Conservation (phyloP, 1,284 basidiomycete species). For the Sporisorium graminicola region DNA sequence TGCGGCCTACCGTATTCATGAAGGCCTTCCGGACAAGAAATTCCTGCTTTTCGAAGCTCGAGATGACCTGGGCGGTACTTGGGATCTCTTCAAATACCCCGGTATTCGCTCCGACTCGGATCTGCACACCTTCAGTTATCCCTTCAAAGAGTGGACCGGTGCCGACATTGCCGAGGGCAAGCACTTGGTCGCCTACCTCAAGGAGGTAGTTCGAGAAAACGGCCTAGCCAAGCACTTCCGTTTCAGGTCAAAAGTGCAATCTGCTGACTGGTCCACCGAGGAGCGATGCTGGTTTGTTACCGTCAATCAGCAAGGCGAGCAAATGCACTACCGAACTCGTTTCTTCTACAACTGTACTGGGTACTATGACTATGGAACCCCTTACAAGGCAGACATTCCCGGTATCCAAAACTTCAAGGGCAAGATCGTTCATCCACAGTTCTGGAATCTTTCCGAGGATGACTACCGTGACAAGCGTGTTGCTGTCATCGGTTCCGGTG, state of each 20-base stretch:
- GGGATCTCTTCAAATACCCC: constrained; percentile 64
- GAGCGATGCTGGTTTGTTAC: constrained; percentile 58
- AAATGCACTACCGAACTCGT: constrained; percentile 44
- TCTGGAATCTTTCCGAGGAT: constrained; percentile 55
- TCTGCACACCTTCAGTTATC: constrained; percentile 51
- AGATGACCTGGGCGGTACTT: constrained; percentile 60
- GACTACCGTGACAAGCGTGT: constrained; percentile 66
- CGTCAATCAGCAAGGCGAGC: constrained; percentile 33
- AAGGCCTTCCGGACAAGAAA: constrained; percentile 55
- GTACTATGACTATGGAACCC: constrained; percentile 65
- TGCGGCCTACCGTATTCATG: constrained; percentile 61
- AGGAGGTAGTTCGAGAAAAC: constrained; percentile 55
- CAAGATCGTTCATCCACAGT: constrained; percentile 64
- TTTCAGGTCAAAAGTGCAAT: constrained; percentile 52
- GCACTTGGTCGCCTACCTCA: constrained; percentile 61
- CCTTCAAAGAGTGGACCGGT: constrained; percentile 58
- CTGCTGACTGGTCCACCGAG: constrained; percentile 49
- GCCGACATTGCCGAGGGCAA: constrained; percentile 62
- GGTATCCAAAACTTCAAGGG: constrained; percentile 65
- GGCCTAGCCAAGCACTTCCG: constrained; percentile 58
- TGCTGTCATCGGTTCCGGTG: constrained; percentile 66
- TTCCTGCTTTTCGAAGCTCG: constrained; percentile 56
- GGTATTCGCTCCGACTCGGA: constrained; percentile 51
- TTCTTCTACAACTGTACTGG: constrained; percentile 60
- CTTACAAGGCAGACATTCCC: constrained; percentile 60